These are phyloP conservation scores for Hura crepitans DNA, from an alignment of 441 rosid genomes.

Conservation along the genomic window DNA sequence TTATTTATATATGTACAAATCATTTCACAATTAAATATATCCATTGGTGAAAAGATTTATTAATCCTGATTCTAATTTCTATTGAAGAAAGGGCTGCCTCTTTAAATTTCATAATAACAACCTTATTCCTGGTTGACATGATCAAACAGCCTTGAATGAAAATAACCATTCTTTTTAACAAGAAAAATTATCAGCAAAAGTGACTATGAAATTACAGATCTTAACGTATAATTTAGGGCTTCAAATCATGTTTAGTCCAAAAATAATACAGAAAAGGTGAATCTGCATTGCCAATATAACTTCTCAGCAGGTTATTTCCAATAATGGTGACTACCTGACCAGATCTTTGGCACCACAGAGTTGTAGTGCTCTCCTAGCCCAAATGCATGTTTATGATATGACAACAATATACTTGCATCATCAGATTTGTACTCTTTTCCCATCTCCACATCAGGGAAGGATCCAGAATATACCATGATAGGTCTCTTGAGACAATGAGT, in stretches of 20 bases:
- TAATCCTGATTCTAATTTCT: too few species aligned
- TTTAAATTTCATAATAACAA: too few species aligned
- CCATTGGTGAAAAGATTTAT: too few species aligned
- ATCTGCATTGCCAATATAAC: constrained; percentile 5
- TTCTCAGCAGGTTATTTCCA: not conserved
- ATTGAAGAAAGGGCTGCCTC: too few species aligned
- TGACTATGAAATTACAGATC: not conserved
- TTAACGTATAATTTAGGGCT: not conserved
- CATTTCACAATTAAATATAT: too few species aligned
- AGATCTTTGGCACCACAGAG: constrained; percentile 42
- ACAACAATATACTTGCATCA: constrained; percentile 42
- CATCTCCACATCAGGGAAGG: constrained; percentile 91
- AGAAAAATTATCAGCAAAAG: not conserved
- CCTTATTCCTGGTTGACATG: too few species aligned
- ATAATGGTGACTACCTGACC: constrained; percentile 19
- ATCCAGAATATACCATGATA: constrained; percentile 71
- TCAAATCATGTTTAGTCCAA: not conserved
- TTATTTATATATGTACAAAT: too few species aligned
- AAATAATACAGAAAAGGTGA: constrained; percentile 7
- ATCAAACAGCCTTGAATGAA: too few species aligned
- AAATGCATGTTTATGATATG: constrained; percentile 76
- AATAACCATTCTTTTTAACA: not conserved
- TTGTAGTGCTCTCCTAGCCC: constrained; percentile 90
- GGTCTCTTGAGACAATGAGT: constrained; percentile 67
- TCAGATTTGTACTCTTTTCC: constrained; percentile 70